These are phyloP conservation scores for Tremella mesenterica DNA, from an alignment of 768 basidiomycete genomes.

Conservation along the genomic window DNA sequence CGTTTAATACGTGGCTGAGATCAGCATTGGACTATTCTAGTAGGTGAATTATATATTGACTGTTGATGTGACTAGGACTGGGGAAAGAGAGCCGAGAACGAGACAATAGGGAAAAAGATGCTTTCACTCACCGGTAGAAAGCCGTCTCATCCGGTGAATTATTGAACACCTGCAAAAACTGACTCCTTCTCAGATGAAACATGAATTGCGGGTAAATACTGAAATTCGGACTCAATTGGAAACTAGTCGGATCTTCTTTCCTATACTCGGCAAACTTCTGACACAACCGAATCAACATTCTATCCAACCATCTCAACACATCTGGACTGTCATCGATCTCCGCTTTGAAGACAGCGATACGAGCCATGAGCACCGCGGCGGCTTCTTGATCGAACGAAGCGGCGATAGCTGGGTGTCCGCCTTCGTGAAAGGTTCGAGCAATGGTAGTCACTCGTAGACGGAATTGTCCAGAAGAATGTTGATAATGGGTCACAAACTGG, in stretches of 20 bases:
- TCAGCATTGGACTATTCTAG: no score
- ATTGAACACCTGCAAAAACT: conserved; percentile 98
- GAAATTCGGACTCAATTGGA: conserved; percentile 89
- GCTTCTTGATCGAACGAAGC: conserved; percentile 97
- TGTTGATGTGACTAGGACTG: no score
- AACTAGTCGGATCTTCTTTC: conserved; percentile 92
- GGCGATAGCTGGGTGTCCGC: conserved; percentile 86
- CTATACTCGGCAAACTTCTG: conserved; percentile 99
- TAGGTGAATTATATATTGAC: no score
- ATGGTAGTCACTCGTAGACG: conserved; percentile 95
- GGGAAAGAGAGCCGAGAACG: no score
- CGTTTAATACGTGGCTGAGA: conserved; percentile 78
- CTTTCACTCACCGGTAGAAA: conserved; percentile 71
- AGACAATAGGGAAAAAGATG: neutral
- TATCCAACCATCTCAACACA: conserved; percentile 90
- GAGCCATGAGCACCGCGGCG: conserved; percentile 93
- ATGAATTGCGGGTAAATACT: conserved; percentile 99
- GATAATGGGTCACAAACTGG: conserved; percentile 97
- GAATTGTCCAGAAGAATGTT: conserved; percentile 91
- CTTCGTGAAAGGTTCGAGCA: conserved; percentile 93
- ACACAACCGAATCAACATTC: conserved; percentile 96
- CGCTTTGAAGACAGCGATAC: conserved; percentile 98
- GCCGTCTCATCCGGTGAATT: conserved; percentile 99
- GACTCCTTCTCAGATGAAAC: conserved; percentile 95
- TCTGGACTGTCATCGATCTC: conserved; percentile 97